phyloP scores from a whole-genome alignment of 2,329 filamentous ascomycete species.

The Chaetomiaceae sp. region DNA sequence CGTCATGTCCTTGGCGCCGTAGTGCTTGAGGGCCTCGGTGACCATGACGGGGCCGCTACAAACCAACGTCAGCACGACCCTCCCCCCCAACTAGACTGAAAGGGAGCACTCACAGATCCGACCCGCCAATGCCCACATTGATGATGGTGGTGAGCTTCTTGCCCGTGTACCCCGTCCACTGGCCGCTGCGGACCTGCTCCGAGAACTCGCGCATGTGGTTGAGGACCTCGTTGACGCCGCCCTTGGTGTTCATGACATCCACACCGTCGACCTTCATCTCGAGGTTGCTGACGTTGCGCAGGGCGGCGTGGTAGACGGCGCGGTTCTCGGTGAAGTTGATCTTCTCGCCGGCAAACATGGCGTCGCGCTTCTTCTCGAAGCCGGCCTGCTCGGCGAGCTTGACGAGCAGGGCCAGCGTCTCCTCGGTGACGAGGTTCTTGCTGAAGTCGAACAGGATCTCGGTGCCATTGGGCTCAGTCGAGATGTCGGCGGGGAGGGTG shows the following conservation, averaged over 20 bases:
- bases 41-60: constrained; percentile 94
- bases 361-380: constrained; percentile 89
- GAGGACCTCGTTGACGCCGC: constrained; percentile 84
- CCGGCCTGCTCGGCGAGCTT: constrained; percentile 89
- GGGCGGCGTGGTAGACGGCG: constrained; percentile 90
- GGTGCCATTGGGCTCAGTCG: constrained; percentile 49
- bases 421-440: constrained; percentile 96
- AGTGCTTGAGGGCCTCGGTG: constrained; percentile 93
- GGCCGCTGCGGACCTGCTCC: constrained; percentile 86
- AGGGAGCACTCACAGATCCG: constrained; percentile 73
- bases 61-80: not conserved
- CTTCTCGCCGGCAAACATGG: constrained; percentile 95
- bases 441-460: constrained; percentile 98
- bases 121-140: constrained; percentile 97
- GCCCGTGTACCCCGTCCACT: constrained; percentile 96
- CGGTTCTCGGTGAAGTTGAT: constrained; percentile 99
- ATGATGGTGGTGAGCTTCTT: constrained; percentile 96
- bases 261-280: constrained; percentile 80
- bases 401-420: constrained; percentile 80
- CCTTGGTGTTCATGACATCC: constrained; percentile 85
- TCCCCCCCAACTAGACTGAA: not conserved
- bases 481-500: constrained; percentile 70
- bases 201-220: constrained; percentile 99
- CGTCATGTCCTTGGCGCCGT: constrained; percentile 78
- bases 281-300: constrained; percentile 77